Percentiles rank a stretch among this genome's conserved stretches.
phyloP scores from a whole-genome alignment of 768 basidiomycete genomes.

The Lactarius pseudohatsudake region DNA sequence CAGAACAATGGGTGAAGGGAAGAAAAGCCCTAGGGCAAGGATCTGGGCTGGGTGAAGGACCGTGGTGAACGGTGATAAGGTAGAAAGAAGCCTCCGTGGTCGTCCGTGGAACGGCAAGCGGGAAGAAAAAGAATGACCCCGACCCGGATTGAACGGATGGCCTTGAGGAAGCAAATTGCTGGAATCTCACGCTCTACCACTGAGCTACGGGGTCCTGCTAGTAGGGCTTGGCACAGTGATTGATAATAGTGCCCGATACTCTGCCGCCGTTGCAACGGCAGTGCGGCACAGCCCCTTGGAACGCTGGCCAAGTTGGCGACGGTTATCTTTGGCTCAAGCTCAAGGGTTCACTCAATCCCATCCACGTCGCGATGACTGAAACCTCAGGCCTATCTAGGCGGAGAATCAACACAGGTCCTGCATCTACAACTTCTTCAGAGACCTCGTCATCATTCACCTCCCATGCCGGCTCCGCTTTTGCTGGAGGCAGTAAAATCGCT shows the following conservation, averaged over 20 bases:
- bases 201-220: slow-evolving; percentile 28
- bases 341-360: neutral
- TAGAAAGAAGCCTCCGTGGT: neutral
- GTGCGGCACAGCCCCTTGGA: slow-evolving; percentile 1
- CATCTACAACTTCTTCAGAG: slow-evolving; percentile 39
- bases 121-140: slow-evolving; percentile 20
- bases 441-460: slow-evolving; percentile 34
- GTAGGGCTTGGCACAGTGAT: neutral
- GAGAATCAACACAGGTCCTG: slow-evolving; percentile 48
- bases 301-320: neutral
- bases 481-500: slow-evolving; percentile 85
- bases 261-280: neutral
- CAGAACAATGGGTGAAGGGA: neutral
- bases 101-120: neutral
- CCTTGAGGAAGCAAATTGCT: slow-evolving; percentile 28
- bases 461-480: slow-evolving; percentile 81
- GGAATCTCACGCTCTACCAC: slow-evolving; percentile 33
- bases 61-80: neutral
- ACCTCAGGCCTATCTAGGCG: slow-evolving; percentile 52
- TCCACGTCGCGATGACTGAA: slow-evolving; percentile 18
- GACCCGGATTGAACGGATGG: slow-evolving; percentile 33
- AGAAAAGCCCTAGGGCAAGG: neutral
- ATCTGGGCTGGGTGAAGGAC: neutral
- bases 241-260: neutral
- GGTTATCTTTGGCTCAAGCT: neutral